Conservation (phyloP, 2,329 filamentous ascomycete species). For the Exophiala sp. region DNA sequence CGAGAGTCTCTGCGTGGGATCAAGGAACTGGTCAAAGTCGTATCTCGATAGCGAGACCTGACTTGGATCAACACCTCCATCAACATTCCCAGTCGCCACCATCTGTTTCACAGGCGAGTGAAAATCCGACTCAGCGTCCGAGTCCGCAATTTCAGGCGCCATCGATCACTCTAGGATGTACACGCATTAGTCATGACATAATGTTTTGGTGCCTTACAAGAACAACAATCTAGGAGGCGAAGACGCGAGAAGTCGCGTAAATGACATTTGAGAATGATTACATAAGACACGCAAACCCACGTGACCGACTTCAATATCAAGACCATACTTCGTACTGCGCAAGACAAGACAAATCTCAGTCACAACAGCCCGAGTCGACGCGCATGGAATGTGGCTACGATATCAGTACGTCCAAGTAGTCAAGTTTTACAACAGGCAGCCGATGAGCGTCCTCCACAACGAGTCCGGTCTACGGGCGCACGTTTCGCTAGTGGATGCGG, state of each 20-base stretch:
- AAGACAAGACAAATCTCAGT: too few species aligned
- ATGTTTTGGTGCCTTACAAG: not conserved
- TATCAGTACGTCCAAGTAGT: too few species aligned
- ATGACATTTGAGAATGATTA: too few species aligned
- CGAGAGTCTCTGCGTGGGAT: conserved; percentile 22
- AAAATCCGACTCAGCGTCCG: conserved; percentile 26
- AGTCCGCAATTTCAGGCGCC: conserved; percentile 28
- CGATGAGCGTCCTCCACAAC: too few species aligned
- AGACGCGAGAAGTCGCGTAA: too few species aligned
- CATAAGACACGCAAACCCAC: conserved; percentile 7
- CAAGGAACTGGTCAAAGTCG: conserved; percentile 25
- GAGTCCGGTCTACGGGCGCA: too few species aligned
- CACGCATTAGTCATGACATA: not conserved
- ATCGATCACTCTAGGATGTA: conserved; percentile 4
- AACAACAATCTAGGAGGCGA: not conserved
- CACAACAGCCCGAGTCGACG: too few species aligned
- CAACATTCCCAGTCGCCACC: not conserved
- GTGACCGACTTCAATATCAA: too few species aligned
- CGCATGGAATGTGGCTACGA: too few species aligned
- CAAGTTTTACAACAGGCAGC: too few species aligned
- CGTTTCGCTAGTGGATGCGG: too few species aligned
- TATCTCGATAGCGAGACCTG: conserved; percentile 12
- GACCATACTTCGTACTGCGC: too few species aligned
- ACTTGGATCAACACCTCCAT: not conserved
- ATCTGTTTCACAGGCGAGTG: conserved; percentile 9